Base-by-base conservation (phyloP, 164 flowering plant species). In the Dillenia turbinata region DNA sequence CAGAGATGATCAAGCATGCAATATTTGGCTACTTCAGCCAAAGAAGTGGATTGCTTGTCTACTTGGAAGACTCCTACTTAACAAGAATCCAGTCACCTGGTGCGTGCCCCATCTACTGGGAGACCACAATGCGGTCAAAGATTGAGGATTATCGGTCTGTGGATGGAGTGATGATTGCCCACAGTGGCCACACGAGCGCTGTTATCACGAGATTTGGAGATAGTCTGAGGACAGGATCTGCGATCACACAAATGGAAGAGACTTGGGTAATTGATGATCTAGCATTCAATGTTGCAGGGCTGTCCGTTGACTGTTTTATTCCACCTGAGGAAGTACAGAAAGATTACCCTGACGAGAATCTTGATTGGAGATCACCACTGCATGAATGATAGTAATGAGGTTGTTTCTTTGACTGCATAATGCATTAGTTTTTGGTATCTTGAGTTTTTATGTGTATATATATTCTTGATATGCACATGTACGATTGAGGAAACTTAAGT, bases 1-100 rank as follows among this genome's bases (percentile, higher is more conserved):
- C 94, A 2, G 97, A 90, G 80, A 84, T 80, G 80, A 90, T 90
- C 79, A 90, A 86, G 61, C 97, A 90, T 59, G 85, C 74, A 5
- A 69, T 80, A 5, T 69, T 80, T 12, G 97, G 94, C 19, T 86
- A 84, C 81, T 88, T 90, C 63, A 88, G 97, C 76, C 96, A 90
- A 62, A 78, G 78, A 63, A 86, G 78, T 64, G 96, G 96, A 0
- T 68, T 90, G 43, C 77, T 90, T 0, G 85, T 85, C 22, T 78
- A 77, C 71, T 63, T 88, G 5, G 96, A 88, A 66, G 96, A 90
- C 75, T 85, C 96, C 0, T 80, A 79, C 73, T 61, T 88, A 61
- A 90, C 88, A 1, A 72, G 96, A 63, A 79, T 86, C 43, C 94
- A 86, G 52, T 61, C 85, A 8, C 92, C 88, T 3, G 97, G 97